Percentiles rank a stretch among this genome's conserved stretches.
phyloP scores from a whole-genome alignment of 768 basidiomycete genomes.

The Russula lepida region DNA sequence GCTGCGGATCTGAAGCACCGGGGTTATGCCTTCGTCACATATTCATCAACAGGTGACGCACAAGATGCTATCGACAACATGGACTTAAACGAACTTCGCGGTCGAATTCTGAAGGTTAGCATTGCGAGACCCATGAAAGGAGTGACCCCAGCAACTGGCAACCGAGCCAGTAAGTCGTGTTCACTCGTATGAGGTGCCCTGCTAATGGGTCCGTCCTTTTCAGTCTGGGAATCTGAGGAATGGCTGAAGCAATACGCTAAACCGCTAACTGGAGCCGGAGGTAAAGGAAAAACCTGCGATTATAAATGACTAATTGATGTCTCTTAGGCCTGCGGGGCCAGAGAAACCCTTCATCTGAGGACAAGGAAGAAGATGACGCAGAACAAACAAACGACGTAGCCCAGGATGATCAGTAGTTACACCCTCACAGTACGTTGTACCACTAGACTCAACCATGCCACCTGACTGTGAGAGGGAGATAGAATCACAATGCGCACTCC shows the following conservation, averaged over 20 bases:
- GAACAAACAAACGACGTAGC: constrained; percentile 29
- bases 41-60: constrained; percentile 68
- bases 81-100: constrained; percentile 86
- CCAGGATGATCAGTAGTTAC: constrained; percentile 54
- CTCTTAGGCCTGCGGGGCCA: constrained; percentile 43
- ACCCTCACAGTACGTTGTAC: background rate
- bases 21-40: constrained; percentile 93
- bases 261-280: constrained; percentile 66
- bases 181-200: background rate
- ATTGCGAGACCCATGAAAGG: constrained; percentile 77
- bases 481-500: constrained; percentile 9
- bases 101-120: constrained; percentile 73
- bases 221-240: constrained; percentile 96
- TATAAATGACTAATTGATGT: background rate
- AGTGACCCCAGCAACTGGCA: constrained; percentile 49
- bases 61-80: constrained; percentile 98
- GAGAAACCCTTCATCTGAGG: constrained; percentile 22
- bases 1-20: constrained; percentile 68
- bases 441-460: background rate
- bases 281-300: constrained; percentile 29
- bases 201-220: background rate
- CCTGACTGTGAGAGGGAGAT: background rate
- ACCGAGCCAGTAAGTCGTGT: constrained; percentile 60
- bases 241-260: constrained; percentile 82
- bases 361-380: constrained; percentile 23